Evolutionary conservation across 257 asterid genomes (phyloP).

Genomic region (Solanum virginianum): DNA sequence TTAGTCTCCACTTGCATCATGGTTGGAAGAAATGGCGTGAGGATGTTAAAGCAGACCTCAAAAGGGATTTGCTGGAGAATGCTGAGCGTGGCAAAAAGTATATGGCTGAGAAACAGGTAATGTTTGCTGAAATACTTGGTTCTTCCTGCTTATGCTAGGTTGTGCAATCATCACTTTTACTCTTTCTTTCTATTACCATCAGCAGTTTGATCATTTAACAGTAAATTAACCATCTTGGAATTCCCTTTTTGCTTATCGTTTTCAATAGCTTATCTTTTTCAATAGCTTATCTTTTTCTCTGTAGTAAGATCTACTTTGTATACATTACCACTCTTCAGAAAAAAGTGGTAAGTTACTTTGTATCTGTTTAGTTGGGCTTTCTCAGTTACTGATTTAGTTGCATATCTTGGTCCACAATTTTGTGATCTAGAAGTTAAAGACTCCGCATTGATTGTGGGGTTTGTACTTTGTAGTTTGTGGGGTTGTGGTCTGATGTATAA

Average conservation of each 20-base stretch:
- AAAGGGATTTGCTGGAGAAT: constrained; percentile 57
- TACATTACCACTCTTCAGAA: not conserved
- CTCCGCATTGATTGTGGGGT: not conserved
- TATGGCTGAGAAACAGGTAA: constrained; percentile 87
- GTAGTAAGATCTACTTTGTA: not conserved
- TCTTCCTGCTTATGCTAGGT: not conserved
- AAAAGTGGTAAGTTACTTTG: not conserved
- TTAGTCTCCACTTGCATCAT: constrained; percentile 40
- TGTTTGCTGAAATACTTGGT: not conserved
- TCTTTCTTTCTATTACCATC: not conserved
- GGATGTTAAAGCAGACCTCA: constrained; percentile 49
- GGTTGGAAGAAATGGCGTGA: constrained; percentile 99
- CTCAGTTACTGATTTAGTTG: not conserved
- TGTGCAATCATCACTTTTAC: not conserved
- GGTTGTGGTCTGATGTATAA: not conserved
- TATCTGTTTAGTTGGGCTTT: not conserved
- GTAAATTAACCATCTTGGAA: not conserved
- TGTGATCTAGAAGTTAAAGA: not conserved
- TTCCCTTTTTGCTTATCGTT: not conserved
- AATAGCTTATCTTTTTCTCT: not conserved
- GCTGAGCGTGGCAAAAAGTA: constrained; percentile 73
- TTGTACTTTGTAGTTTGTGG: not conserved
- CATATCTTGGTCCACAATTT: not conserved
- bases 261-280: not conserved
- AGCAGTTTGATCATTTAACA: not conserved